Base-by-base conservation (phyloP, 2,329 filamentous ascomycete genomes). In the Dothiorella sarmentorum region DNA sequence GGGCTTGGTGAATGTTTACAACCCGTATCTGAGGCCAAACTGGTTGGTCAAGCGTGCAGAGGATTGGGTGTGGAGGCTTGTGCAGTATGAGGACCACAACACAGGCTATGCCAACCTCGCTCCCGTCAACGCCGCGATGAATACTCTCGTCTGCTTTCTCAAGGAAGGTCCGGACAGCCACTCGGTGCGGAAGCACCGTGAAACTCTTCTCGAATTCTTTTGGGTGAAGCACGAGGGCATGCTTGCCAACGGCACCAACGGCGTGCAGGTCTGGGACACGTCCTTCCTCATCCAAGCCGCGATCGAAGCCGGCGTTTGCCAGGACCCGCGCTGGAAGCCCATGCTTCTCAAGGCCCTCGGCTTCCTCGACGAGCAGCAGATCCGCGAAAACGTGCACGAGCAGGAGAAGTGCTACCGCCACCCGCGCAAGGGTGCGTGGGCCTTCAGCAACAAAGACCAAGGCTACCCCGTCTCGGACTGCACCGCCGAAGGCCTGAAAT, bases 181-280 rank as follows among this genome's bases (percentile, higher is more conserved):
- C 65, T 86, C 86, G 0, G 86, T 96, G 26, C 82, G 83, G 49
- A 83, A 88, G 38, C 93, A 97, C 68, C 78, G 90, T 7, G 90
- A 97, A 66, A 85, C 91, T 3, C 74, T 96, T 11, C 82, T 90
- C 42, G 94, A 99, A 67, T 95, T 87, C 62, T 74, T 99, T 27
- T 99, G 94, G 92, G 80, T 99, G 51, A 96, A 95, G 63, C 73
- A 86, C 31, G 92, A 97, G 70, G 94, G 94, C 5, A 91, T 99
- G 90, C 81, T 97, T 47, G 88, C 88, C 74, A 97, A 97, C 66
- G 94, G 94, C 35, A 99, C 94, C 7, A 97, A 99, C 65, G 94
- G 94, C n/a, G 92, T 97, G 1, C 94, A 99, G 73, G 89, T 86
- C 63, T 99, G 94, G 94, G 94, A 99, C 70, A 99, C 94, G 0